phyloP scores from a whole-genome alignment of 176 grass and related monocot genomes.

The Alopecurus myosuroides region DNA sequence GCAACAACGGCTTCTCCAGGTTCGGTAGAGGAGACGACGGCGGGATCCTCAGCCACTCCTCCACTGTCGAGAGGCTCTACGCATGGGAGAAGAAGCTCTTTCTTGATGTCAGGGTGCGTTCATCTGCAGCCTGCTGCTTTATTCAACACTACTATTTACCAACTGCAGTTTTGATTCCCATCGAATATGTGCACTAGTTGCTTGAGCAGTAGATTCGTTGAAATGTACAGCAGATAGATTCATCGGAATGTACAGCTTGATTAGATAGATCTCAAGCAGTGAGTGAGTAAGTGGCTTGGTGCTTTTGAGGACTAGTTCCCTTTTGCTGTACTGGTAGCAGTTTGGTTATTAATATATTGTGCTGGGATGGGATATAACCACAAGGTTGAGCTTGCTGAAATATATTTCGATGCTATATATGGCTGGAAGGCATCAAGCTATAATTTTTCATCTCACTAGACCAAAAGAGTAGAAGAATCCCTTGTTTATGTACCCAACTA shows the following conservation, averaged over 20 bases:
- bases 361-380: slow-evolving; percentile 19
- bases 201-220: no score
- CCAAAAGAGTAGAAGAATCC: no score
- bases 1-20: slow-evolving; percentile 37
- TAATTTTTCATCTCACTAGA: no score
- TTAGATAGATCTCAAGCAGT: slow-evolving; percentile 36
- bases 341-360: slow-evolving; percentile 22
- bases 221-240: no score
- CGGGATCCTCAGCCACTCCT: slow-evolving; percentile 60
- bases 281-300: slow-evolving; percentile 17
- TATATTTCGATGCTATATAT: no score
- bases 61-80: slow-evolving; percentile 95
- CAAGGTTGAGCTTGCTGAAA: no score
- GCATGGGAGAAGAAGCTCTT: slow-evolving; percentile 99
- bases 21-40: slow-evolving; percentile 38
- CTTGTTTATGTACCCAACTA: no score
- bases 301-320: slow-evolving; percentile 32
- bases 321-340: slow-evolving; percentile 34
- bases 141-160: not conserved
- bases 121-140: not conserved
- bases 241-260: slow-evolving; percentile 21
- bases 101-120: slow-evolving; percentile 90
- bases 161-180: not conserved
- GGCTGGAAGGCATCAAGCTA: no score
- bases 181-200: slow-evolving; percentile 29